phyloP scores from a whole-genome alignment of 257 asterid genomes.

The Solanum tarijense region DNA sequence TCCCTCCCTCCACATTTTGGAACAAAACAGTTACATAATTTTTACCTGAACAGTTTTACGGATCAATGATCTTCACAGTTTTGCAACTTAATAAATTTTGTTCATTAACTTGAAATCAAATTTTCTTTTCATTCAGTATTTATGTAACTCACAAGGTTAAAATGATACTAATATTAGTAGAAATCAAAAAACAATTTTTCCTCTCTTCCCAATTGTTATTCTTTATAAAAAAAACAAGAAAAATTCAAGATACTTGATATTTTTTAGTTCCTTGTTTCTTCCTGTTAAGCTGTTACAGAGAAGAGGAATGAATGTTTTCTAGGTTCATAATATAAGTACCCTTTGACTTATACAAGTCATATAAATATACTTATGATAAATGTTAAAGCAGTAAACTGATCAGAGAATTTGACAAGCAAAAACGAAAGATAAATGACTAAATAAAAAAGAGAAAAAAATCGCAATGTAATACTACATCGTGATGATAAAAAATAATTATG shows the following conservation, averaged over 20 bases:
- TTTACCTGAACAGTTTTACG: no score
- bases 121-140: no score
- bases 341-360: not conserved
- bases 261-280: not conserved
- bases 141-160: no score
- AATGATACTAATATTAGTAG: no score
- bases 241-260: not conserved
- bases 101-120: no score
- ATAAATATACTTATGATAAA: no score
- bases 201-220: not conserved
- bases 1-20: no score
- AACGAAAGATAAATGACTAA: not conserved
- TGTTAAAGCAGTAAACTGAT: not conserved
- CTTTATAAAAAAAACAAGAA: not conserved
- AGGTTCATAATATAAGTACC: not conserved
- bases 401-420: not conserved
- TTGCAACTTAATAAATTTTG: no score
- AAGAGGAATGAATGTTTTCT: not conserved
- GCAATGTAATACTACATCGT: not conserved
- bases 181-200: not conserved
- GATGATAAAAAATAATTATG: not conserved
- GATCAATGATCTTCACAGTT: no score
- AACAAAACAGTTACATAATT: no score
- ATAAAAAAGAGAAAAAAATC: not conserved
- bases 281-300: not conserved